A percentile compares a stretch with the other conserved stretches of the same genome.
These are phyloP conservation scores for Glycine latifolia DNA, from an alignment of 306 rosid species.

Conservation along the genomic window DNA sequence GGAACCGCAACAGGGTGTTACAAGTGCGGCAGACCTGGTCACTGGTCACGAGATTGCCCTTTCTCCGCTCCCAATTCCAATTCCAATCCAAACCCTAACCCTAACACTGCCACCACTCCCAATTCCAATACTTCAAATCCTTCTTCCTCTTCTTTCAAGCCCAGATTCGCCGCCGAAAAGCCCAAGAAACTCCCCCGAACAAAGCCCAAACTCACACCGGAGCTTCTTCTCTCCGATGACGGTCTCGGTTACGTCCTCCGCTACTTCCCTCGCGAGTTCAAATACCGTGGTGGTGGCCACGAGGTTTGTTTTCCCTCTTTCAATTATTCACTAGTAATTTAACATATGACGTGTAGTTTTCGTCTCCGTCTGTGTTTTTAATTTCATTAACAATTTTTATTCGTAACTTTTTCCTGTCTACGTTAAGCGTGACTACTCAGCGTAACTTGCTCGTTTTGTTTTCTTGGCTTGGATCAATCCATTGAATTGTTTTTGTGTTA, in stretches of 20 bases:
- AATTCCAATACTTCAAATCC: conserved; percentile 47
- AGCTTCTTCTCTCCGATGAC: conserved; percentile 82
- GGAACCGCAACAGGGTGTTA: conserved; percentile 44
- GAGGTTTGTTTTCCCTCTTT: conserved; percentile 58
- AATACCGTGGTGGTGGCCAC: conserved; percentile 83
- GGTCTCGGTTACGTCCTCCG: conserved; percentile 97
- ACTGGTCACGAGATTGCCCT: conserved; percentile 98
- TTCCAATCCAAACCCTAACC: conserved; percentile 21
- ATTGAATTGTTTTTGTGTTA: conserved; percentile 32
- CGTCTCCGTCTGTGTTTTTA: too few relatives aligned
- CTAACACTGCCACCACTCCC: conserved; percentile 36
- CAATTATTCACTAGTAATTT: too few relatives aligned
- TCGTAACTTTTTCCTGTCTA: too few relatives aligned
- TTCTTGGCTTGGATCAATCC: background rate
- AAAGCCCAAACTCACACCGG: conserved; percentile 89
- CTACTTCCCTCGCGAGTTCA: conserved; percentile 86
- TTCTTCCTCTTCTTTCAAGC: conserved; percentile 48
- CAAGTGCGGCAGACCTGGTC: conserved; percentile 98
- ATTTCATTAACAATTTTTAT: too few relatives aligned
- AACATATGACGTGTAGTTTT: too few relatives aligned
- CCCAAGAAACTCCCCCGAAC: conserved; percentile 70
- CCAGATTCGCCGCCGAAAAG: conserved; percentile 50
- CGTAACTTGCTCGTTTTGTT: too few relatives aligned
- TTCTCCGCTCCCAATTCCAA: conserved; percentile 55
- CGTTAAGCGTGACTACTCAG: too few relatives aligned